Conservation (phyloP, 208 protist genomes). For the Baffinella frigidus region DNA sequence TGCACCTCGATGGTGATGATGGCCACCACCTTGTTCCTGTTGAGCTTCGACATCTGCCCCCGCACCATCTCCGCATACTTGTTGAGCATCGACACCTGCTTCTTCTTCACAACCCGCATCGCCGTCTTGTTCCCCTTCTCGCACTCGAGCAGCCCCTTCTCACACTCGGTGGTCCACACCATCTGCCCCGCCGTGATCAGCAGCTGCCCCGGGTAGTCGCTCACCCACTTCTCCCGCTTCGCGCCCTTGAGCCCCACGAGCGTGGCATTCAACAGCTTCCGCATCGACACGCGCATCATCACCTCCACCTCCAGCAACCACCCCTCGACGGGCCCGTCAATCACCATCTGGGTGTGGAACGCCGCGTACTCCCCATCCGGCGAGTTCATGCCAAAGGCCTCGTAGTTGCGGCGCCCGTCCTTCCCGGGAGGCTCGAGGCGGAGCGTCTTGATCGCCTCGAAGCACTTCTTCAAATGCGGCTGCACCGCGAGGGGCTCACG, state of each 20-base stretch:
- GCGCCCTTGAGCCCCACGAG: conserved; percentile 77
- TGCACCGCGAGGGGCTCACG: conserved; percentile 93
- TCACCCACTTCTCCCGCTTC: conserved; percentile 81
- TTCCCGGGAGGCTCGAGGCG: conserved; percentile 72
- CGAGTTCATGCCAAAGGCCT: conserved; percentile 72
- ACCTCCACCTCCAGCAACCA: conserved; percentile 88
- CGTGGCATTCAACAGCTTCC: conserved; percentile 80
- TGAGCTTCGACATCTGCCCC: conserved; percentile 83
- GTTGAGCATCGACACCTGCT: conserved; percentile 80
- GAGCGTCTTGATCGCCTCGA: conserved; percentile 88
- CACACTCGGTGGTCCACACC: conserved; percentile 89
- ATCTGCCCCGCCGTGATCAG: conserved; percentile 92
- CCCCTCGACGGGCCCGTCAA: conserved; percentile 85
- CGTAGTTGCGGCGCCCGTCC: conserved; percentile 55
- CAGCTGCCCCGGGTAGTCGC: conserved; percentile 86
- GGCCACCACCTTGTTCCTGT: conserved; percentile 90
- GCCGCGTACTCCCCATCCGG: conserved; percentile 89
- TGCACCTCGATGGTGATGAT: conserved; percentile 98
- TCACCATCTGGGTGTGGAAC: conserved; percentile 81
- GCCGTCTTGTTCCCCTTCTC: conserved; percentile 84
- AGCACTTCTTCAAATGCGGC: conserved; percentile 94
- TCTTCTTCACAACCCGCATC: conserved; percentile 87
- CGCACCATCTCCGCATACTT: conserved; percentile 91
- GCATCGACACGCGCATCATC: conserved; percentile 87
- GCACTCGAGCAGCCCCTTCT: conserved; percentile 83